phyloP scores from a whole-genome alignment of 192 early-diverging fungal genomes.

The Linnemannia schmuckeri region DNA sequence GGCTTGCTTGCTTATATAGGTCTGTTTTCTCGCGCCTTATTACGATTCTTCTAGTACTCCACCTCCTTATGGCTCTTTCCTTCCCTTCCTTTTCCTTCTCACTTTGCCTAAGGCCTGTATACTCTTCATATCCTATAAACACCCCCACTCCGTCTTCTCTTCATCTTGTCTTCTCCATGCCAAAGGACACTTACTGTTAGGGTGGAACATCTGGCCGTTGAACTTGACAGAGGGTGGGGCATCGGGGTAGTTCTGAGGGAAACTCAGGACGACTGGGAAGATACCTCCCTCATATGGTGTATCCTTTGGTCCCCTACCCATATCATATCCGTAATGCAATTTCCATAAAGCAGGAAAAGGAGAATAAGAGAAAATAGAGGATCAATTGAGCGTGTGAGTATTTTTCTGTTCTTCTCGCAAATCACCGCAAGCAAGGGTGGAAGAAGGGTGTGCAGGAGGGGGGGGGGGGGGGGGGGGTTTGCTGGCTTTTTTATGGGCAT shows the following conservation, averaged over 20 bases:
- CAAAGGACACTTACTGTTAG: slow-evolving; percentile 74
- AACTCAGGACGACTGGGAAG: slow-evolving; percentile 88
- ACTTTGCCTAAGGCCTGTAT: no score
- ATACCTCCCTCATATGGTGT: slow-evolving; percentile 98
- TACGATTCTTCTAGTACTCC: no score
- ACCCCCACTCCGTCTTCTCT: neutral
- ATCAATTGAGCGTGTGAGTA: neutral
- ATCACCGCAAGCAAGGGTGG: no score
- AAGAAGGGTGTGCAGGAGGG: no score
- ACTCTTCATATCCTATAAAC: no score
- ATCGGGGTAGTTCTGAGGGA: slow-evolving; percentile 96
- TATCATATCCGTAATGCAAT: slow-evolving; percentile 55
- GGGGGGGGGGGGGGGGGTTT: no score
- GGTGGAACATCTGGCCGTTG: slow-evolving; percentile 95
- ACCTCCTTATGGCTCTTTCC: no score
- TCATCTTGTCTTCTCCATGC: neutral
- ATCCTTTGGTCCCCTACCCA: slow-evolving; percentile 83
- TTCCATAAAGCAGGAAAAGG: slow-evolving; percentile 51
- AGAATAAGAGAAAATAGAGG: neutral
- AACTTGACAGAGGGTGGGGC: slow-evolving; percentile 97
- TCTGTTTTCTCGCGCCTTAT: no score
- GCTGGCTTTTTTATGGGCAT: neutral
- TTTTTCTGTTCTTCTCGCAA: no score
- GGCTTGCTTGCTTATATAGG: no score
- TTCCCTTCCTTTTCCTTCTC: no score